phyloP scores from a whole-genome alignment of 371 early-diverging fungal species.

The Saksenaea vasiformis region DNA sequence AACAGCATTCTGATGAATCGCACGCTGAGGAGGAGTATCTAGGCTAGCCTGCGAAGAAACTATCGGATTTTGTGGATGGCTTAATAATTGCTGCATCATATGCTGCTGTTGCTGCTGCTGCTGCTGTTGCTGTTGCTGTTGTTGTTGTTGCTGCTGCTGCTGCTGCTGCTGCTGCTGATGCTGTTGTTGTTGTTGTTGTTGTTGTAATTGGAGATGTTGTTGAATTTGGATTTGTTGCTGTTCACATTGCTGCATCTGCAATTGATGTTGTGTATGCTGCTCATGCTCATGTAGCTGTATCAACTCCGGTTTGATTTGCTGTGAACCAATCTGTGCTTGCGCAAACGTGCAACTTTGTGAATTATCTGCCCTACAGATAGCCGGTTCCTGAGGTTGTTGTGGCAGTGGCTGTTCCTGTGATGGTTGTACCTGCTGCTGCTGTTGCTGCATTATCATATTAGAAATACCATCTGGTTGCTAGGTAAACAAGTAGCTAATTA shows the following conservation, averaged over 20 bases:
- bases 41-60: not conserved
- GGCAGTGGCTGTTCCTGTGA: not conserved
- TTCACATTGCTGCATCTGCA: not conserved
- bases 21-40: no score
- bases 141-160: not conserved
- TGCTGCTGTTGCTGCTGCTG: not conserved
- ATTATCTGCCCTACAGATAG: not conserved
- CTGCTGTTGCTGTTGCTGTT: no score
- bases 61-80: not conserved
- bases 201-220: conserved; percentile 2
- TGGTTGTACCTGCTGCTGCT: not conserved
- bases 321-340: not conserved
- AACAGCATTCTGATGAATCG: no score
- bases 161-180: conserved; percentile 2
- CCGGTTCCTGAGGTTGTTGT: not conserved
- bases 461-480: not conserved
- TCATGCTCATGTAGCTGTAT: not conserved
- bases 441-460: not conserved
- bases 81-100: not conserved
- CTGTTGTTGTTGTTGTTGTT: conserved; percentile 7
- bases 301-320: not conserved
- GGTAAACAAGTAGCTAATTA: not conserved
- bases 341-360: not conserved
- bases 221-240: conserved; percentile 4
- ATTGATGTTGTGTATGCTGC: not conserved